Percentiles rank a stretch among this genome's conserved stretches.
These are phyloP conservation scores for Phytophthora podocarpi DNA, from an alignment of 352 stramenopile species.

Conservation along the genomic window DNA sequence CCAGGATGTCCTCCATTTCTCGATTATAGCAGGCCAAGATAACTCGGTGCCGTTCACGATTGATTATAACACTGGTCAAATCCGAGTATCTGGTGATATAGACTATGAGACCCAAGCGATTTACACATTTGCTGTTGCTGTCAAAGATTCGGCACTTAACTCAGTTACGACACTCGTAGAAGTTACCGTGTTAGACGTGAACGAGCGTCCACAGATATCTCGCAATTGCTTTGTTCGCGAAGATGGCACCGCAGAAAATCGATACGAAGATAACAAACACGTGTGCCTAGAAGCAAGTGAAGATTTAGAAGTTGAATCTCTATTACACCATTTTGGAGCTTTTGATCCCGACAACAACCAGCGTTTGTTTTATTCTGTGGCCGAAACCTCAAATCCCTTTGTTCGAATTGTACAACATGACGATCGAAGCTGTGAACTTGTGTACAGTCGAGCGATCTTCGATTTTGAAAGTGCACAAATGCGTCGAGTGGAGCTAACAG, in stretches of 20 bases:
- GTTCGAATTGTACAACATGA: slow-evolving; percentile 41
- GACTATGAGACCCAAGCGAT: slow-evolving; percentile 35
- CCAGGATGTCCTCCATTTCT: slow-evolving; percentile 16
- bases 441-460: slow-evolving; percentile 37
- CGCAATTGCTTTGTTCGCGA: slow-evolving; percentile 59
- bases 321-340: slow-evolving; percentile 37
- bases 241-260: slow-evolving; percentile 34
- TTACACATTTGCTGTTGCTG: slow-evolving; percentile 33
- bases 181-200: slow-evolving; percentile 48
- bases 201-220: slow-evolving; percentile 45
- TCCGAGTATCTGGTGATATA: slow-evolving; percentile 32
- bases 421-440: slow-evolving; percentile 42
- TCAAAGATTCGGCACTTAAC: slow-evolving; percentile 19
- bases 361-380: slow-evolving; percentile 46
- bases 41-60: slow-evolving; percentile 41
- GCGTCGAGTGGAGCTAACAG: slow-evolving; percentile 46
- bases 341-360: slow-evolving; percentile 47
- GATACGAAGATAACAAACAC: slow-evolving; percentile 52
- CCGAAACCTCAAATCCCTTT: slow-evolving; percentile 15
- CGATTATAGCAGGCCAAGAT: neutral
- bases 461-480: slow-evolving; percentile 49
- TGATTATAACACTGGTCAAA: slow-evolving; percentile 40
- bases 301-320: slow-evolving; percentile 26
- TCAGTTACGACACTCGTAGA: slow-evolving; percentile 23
- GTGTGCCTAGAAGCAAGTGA: slow-evolving; percentile 50